Conservation (phyloP, 352 stramenopile genomes). For the Globisporangium nunn region DNA sequence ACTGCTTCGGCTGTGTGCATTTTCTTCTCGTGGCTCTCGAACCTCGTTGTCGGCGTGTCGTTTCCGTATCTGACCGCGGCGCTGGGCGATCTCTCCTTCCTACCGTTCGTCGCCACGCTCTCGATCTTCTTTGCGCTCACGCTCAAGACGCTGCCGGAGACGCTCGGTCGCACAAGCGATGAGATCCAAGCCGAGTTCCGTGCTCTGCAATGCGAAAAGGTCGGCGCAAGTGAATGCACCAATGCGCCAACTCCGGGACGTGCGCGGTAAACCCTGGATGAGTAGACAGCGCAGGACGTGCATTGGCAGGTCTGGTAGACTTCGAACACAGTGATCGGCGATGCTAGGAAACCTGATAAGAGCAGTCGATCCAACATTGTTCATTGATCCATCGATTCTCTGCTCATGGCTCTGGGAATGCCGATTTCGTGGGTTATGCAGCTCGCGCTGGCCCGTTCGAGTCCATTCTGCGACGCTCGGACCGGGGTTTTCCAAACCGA, state of each 20-base stretch:
- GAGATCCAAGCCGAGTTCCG: conserved; percentile 54
- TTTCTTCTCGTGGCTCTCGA: conserved; percentile 21
- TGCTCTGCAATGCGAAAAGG: conserved; percentile 2
- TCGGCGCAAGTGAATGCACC: no score
- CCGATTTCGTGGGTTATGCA: not conserved
- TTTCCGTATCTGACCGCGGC: conserved; percentile 51
- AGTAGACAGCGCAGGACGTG: not conserved
- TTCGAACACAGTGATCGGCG: no score
- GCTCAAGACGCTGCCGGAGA: conserved; percentile 46
- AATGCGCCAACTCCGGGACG: not conserved
- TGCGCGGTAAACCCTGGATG: not conserved
- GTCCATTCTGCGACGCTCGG: not conserved
- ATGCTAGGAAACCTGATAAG: not conserved
- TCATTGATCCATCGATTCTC: no score
- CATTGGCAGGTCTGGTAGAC: not conserved
- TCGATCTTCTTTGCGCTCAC: conserved; percentile 36
- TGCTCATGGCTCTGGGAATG: not conserved
- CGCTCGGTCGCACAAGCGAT: conserved; percentile 42
- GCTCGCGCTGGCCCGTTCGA: not conserved
- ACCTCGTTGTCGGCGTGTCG: conserved; percentile 41
- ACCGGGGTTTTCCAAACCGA: not conserved
- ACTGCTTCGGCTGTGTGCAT: conserved; percentile 32
- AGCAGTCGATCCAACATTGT: no score
- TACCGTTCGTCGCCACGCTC: conserved; percentile 44
- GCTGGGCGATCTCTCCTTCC: conserved; percentile 29